Evolutionary conservation across 2,329 filamentous ascomycete genomes (phyloP), one percentile per base, ranked within the genome.

Genomic region (Coleophoma cylindrospora): DNA sequence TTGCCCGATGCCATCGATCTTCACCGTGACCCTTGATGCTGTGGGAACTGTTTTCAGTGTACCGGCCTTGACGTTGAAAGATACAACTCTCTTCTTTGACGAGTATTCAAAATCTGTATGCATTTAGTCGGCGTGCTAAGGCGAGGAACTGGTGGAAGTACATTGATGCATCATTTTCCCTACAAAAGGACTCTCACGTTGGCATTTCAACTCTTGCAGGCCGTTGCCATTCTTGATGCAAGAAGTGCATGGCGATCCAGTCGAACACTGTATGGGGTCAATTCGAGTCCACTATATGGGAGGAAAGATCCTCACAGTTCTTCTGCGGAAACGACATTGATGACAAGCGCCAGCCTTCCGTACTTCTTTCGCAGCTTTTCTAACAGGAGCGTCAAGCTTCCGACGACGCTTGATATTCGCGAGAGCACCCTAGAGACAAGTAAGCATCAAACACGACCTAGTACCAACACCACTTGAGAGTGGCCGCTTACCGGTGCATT

Each of bases 341-440:
- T 61, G 57, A 40, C 61, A 63, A 47, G 61, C 61, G 22, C 61
- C 61, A 14, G 60, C 58, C 27, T 54, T 61, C 15, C 61, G 52
- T 11, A 63, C 61, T 38, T 58, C 57, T 37, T 53, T 54, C 40
- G 57, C 57, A 12, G 57, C 56, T 41, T 60, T 60, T 17, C 56
- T 54, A 7, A 60, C 57, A 19, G 57, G 53, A 34, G 50, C 57
- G 51, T 60, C 57, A 11, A 60, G 48, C 37, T 57, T 60, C 37
- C 50, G 45, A 21, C 57, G 37, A 27, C 54, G 54, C 41, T 60
- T 60, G 15, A 60, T 53, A 12, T 50, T 41, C 15, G 54, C 54
- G 14, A 60, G 52, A 13, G 57, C 57, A 13, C 57, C 57, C 41
- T 44, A 10, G 5, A n/a, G 14, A 27, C 27, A 10, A 3, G 7